Base-by-base conservation (phyloP, 345 rosid species). In the Populus nigra region DNA sequence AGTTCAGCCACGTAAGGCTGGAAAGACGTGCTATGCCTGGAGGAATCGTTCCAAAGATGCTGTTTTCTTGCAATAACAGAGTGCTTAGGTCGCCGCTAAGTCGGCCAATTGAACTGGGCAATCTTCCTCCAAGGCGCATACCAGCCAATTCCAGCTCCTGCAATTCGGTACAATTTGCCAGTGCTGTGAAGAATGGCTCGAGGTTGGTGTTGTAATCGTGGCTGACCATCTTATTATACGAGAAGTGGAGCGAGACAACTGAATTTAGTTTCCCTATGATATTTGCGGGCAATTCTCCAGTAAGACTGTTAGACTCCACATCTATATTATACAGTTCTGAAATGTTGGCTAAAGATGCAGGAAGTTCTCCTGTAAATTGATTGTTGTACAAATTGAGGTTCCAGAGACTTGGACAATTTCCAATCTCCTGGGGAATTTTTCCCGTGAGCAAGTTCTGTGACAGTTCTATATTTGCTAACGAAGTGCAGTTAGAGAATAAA, bases 121-220 rank as follows among this genome's bases (percentile, higher is more conserved):
- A 73, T 65, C 61, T 84, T 79, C 91, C 92, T 82, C 91, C 86
- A 1, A 89, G 86, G 15, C 70, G 83, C 87, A 86, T 86, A 22
- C 90, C 89, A n/a, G 83, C 91, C 81, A 86, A 65, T 65, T 84
- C 92, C 57, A 89, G 73, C 53, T 88, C 91, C 57, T 7, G 33
- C 62, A 89, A 85, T 18, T 1, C 2, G 5, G 88, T 84, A 74
- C 89, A 88, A 33, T 88, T 88, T 59, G 55, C 63, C 43, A 88
- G 83, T 55, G 93, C 68, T 3, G 72, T 67, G 65, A 88, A 89
- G 81, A 88, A 87, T 53, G 86, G 79, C 31, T 78, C 73, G 3
- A 88, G 90, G 69, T 86, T 80, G 81, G 86, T 86, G 82, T 88
- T 87, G 75, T 71, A 50, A 27, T 84, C 78, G 55, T 85, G 88